A percentile compares a stretch with the other conserved stretches of the same genome.
Evolutionary conservation across 1,284 basidiomycete genomes (phyloP).

Genomic region (Moesziomyces aphidis): DNA sequence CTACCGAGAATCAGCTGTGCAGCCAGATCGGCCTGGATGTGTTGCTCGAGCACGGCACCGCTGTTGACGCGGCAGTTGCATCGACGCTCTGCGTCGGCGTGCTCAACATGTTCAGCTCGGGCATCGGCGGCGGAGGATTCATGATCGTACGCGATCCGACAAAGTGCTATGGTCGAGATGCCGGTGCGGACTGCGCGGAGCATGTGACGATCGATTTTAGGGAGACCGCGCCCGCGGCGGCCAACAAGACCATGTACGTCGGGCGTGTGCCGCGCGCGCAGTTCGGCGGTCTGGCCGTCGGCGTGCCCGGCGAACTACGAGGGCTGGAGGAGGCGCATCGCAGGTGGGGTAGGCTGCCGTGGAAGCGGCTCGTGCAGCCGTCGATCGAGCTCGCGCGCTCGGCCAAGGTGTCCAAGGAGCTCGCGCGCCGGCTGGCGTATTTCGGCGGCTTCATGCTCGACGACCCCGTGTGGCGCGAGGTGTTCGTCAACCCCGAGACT

Average conservation of each 20-base stretch:
- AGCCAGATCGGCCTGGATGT: conserved; percentile 56
- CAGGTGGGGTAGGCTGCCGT: conserved; percentile 61
- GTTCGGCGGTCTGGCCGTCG: conserved; percentile 63
- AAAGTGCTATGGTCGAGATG: conserved; percentile 72
- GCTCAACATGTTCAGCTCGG: conserved; percentile 68
- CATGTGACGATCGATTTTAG: conserved; percentile 69
- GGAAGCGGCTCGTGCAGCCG: conserved; percentile 63
- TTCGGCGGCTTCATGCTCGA: conserved; percentile 68
- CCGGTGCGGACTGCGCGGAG: conserved; percentile 26
- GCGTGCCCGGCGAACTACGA: conserved; percentile 67
- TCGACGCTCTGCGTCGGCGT: conserved; percentile 69
- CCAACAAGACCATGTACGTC: conserved; percentile 68
- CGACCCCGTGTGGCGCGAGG: conserved; percentile 58
- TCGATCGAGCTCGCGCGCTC: conserved; percentile 59
- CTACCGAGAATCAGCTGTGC: conserved; percentile 54
- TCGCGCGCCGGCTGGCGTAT: conserved; percentile 42
- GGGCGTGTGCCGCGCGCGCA: conserved; percentile 42
- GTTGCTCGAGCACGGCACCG: conserved; percentile 80
- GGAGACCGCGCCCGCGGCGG: conserved; percentile 68
- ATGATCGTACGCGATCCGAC: conserved; percentile 50
- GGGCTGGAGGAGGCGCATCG: conserved; percentile 64
- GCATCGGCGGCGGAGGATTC: conserved; percentile 69
- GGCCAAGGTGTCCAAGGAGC: conserved; percentile 55
- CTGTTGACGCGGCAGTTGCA: conserved; percentile 86
- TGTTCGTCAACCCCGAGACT: conserved; percentile 69